Evolutionary conservation across 345 rosid genomes (phyloP).

Genomic region (Hypericum perforatum): DNA sequence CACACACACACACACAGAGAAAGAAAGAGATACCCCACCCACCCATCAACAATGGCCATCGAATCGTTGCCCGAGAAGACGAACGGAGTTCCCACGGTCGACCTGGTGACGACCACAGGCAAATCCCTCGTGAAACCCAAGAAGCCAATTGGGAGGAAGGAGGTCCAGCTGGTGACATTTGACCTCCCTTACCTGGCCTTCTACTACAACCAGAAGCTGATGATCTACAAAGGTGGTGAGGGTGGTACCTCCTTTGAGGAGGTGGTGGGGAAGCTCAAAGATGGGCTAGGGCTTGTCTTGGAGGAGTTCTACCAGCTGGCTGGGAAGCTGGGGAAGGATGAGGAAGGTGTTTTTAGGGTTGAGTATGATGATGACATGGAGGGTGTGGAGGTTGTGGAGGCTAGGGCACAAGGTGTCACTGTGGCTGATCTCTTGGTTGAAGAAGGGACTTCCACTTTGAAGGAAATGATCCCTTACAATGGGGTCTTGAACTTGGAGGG

Average conservation of each 20-base stretch:
- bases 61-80: slow-evolving; percentile 1
- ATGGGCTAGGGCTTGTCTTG: slow-evolving; percentile 50
- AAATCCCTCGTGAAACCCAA: slow-evolving; percentile 57
- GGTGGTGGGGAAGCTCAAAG: slow-evolving; percentile 62
- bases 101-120: slow-evolving; percentile 31
- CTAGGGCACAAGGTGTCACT: slow-evolving; percentile 39
- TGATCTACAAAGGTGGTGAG: slow-evolving; percentile 42
- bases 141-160: slow-evolving; percentile 47
- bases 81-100: neutral
- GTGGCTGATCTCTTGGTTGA: slow-evolving; percentile 60
- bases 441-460: slow-evolving; percentile 42
- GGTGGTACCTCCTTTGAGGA: slow-evolving; percentile 25
- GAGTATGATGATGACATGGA: slow-evolving; percentile 65
- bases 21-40: too few species aligned
- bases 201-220: slow-evolving; percentile 83
- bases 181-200: slow-evolving; percentile 86
- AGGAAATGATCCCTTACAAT: slow-evolving; percentile 62
- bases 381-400: slow-evolving; percentile 74
- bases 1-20: neutral
- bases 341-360: slow-evolving; percentile 63
- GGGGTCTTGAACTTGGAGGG: slow-evolving; percentile 75
- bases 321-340: slow-evolving; percentile 74
- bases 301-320: slow-evolving; percentile 78
- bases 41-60: slow-evolving; percentile 13
- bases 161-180: slow-evolving; percentile 64